These are phyloP conservation scores for Ogataea siamensis DNA, from an alignment of 805 yeast species.

Conservation along the genomic window DNA sequence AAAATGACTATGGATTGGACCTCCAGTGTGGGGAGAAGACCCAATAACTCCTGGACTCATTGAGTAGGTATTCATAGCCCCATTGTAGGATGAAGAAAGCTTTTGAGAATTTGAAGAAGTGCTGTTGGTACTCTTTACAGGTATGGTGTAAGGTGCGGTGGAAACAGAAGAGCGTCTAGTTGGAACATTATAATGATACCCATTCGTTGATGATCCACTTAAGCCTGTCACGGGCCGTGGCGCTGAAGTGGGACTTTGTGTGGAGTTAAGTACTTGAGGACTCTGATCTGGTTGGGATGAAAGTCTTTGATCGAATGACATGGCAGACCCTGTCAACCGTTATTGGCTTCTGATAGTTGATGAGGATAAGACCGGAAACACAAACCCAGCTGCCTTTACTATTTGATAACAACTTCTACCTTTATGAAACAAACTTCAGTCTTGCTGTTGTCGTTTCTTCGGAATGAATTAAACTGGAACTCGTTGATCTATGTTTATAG, in stretches of 20 bases:
- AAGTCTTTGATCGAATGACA: slow-evolving; percentile 18
- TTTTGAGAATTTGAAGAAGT: slow-evolving; percentile 4
- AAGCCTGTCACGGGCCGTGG: background rate
- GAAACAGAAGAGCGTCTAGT: slow-evolving; percentile 37
- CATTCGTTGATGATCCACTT: slow-evolving; percentile 6
- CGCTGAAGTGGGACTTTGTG: background rate
- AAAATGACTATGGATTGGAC: slow-evolving; percentile 25
- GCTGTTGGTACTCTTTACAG: slow-evolving; percentile 22
- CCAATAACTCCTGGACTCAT: slow-evolving; percentile 6
- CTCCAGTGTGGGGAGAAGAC: slow-evolving; percentile 24
- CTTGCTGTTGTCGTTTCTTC: too few relatives aligned
- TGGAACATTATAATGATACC: slow-evolving; percentile 21
- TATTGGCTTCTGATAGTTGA: background rate
- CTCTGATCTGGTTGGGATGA: slow-evolving; percentile 9
- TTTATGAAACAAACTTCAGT: background rate
- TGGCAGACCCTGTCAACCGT: background rate
- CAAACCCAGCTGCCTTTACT: too few relatives aligned
- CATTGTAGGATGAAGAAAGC: slow-evolving; percentile 14
- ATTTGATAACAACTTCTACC: background rate
- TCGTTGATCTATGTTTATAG: background rate
- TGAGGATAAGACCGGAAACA: too few relatives aligned
- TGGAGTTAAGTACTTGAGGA: slow-evolving; percentile 2
- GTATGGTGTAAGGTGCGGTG: slow-evolving; percentile 39
- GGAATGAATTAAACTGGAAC: background rate
- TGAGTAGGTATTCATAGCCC: slow-evolving; percentile 16